Evolutionary conservation across 352 stramenopile species (phyloP).

Genomic region (Pseudoperonospora humuli): DNA sequence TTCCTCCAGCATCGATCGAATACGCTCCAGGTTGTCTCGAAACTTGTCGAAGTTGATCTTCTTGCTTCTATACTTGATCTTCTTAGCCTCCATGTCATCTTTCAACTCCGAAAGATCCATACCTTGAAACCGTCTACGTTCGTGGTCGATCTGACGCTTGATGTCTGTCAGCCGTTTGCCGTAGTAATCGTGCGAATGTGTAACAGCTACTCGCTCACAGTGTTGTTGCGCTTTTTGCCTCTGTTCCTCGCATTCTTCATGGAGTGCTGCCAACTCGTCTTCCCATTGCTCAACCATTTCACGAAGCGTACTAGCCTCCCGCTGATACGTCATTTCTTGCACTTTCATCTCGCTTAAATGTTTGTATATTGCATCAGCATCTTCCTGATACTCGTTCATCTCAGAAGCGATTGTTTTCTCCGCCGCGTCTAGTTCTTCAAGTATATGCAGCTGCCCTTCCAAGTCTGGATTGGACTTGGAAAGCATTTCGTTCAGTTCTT

Average conservation of each 20-base stretch:
- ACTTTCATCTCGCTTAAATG: slow-evolving; percentile 67
- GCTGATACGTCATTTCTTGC: slow-evolving; percentile 55
- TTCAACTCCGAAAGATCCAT: slow-evolving; percentile 77
- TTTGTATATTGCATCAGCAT: slow-evolving; percentile 65
- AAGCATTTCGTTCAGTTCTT: slow-evolving; percentile 47
- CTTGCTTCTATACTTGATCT: slow-evolving; percentile 61
- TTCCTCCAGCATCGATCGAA: slow-evolving; percentile 69
- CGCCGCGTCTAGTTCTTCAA: slow-evolving; percentile 44
- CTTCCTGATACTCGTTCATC: slow-evolving; percentile 47
- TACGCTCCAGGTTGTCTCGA: slow-evolving; percentile 44
- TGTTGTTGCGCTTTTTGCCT: slow-evolving; percentile 49
- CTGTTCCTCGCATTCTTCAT: slow-evolving; percentile 53
- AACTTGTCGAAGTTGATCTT: slow-evolving; percentile 56
- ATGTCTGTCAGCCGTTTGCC: slow-evolving; percentile 73
- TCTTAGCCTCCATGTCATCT: slow-evolving; percentile 68
- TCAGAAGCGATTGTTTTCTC: slow-evolving; percentile 44
- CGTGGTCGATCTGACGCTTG: slow-evolving; percentile 64
- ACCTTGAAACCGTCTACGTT: slow-evolving; percentile 67
- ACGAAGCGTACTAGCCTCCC: slow-evolving; percentile 30
- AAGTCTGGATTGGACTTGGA: slow-evolving; percentile 64
- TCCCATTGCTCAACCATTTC: slow-evolving; percentile 50
- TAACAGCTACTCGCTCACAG: slow-evolving; percentile 59
- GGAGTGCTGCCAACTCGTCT: slow-evolving; percentile 37
- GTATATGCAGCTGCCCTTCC: slow-evolving; percentile 43
- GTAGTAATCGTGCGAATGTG: slow-evolving; percentile 67